Base-by-base conservation (phyloP, 78 protist genomes). In the Dictyostelium firmibasis region DNA sequence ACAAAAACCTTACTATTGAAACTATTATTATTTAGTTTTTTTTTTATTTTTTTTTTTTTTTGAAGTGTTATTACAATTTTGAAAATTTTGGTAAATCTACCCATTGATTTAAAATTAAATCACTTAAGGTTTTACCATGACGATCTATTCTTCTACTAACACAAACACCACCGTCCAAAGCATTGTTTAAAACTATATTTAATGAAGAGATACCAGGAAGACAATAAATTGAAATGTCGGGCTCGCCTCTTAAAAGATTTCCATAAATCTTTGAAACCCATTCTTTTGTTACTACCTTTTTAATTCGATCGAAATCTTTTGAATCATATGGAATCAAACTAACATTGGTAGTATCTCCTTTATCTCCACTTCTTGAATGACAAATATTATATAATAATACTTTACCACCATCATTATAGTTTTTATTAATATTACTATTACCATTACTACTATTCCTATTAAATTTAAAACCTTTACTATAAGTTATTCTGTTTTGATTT, bases 111-210 rank as follows among this genome's bases (percentile, higher is more conserved):
- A 89, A 35, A 41, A 89, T 89, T 23, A 89, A 18, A 50, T 89
- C 94, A 36, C 74, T 41, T 29, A 89, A 57, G n/a, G 94, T 81
- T 89, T 89, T 89, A 36, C 94, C 94, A 69, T 89, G 94, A 53
- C 94, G 72, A 69, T 89, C 94, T 27, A 89, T 47, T 69, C 94
- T 89, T 89, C 94, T 81, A 69, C 87, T 81, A 23, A 89, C 83
- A 81, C 94, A 89, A 38, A 89, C 94, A 81, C 94, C 94, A 81
- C 94, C 94, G 50, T 89, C 94, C 43, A 89, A 81, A 25, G 94
- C 94, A 60, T 50, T 67, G 25, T 41, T 78, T 29, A 89, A 9
- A 3, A 89, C 88, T 16, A 89, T 89, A 60, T 89, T 89, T 33
- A 89, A 36, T 50, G 82, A 53, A 29, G 72, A 64, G 47, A 89